These are phyloP conservation scores for Boletus vermiculosoides DNA, from an alignment of 768 basidiomycete species.

Conservation along the genomic window DNA sequence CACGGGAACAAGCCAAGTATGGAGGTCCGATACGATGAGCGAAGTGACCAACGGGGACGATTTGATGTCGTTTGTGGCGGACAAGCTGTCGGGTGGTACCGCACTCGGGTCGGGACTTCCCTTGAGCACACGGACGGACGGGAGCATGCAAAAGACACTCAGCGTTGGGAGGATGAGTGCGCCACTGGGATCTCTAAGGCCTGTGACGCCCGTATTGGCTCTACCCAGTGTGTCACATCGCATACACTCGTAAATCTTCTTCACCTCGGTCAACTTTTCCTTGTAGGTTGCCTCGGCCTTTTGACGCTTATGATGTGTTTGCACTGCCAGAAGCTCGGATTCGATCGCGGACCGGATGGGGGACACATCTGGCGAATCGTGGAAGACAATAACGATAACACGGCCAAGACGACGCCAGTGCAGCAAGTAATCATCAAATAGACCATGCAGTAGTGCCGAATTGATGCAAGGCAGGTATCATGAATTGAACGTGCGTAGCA, in stretches of 20 bases:
- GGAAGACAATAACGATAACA: neutral
- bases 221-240: constrained; percentile 29
- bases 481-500: neutral
- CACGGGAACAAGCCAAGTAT: constrained; percentile 48
- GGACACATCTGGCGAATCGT: constrained; percentile 17
- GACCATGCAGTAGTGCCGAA: neutral
- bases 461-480: neutral
- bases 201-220: neutral
- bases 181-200: neutral
- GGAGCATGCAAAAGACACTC: constrained; percentile 47
- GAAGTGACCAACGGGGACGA: constrained; percentile 33
- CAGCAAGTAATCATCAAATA: neutral
- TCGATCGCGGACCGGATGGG: constrained; percentile 23
- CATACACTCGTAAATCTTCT: constrained; percentile 46
- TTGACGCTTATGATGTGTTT: constrained; percentile 28
- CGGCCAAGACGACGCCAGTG: neutral
- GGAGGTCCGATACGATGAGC: constrained; percentile 45
- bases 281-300: constrained; percentile 27
- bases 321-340: constrained; percentile 28
- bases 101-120: constrained; percentile 23
- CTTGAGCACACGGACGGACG: constrained; percentile 40
- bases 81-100: neutral
- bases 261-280: constrained; percentile 36
- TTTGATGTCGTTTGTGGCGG: constrained; percentile 16
- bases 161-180: constrained; percentile 42